Percentiles rank a stretch among this genome's conserved stretches.
Conservation (phyloP, 139 green algal species). For the Parachlorella kessleri region DNA sequence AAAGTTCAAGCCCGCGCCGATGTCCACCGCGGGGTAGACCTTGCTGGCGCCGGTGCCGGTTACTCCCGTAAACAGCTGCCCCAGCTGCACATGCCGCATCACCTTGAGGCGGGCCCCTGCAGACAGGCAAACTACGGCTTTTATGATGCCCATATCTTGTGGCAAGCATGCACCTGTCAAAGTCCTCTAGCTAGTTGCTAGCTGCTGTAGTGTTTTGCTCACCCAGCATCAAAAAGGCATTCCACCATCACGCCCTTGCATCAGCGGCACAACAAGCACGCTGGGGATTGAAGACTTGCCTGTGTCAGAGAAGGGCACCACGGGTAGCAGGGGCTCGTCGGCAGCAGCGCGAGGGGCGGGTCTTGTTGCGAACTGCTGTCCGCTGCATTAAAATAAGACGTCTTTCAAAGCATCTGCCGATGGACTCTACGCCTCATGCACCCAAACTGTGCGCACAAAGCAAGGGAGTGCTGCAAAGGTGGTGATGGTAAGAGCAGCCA, state of each 20-base stretch:
- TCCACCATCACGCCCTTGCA: too few species aligned
- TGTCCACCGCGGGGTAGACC: slow-evolving; percentile 11
- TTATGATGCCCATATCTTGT: neutral
- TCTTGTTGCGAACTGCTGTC: neutral
- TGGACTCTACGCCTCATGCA: neutral
- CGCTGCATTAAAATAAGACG: neutral
- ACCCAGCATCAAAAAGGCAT: too few species aligned
- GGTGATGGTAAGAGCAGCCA: too few species aligned
- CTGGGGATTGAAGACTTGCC: neutral
- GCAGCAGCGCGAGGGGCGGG: neutral
- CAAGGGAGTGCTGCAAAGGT: neutral
- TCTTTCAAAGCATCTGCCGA: neutral
- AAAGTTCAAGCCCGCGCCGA: slow-evolving; percentile 29
- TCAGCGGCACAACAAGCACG: neutral
- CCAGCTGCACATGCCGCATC: slow-evolving; percentile 38
- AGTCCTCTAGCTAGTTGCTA: neutral
- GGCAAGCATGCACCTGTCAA: neutral
- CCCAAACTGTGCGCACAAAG: neutral
- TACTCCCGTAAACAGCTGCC: neutral
- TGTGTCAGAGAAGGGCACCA: neutral
- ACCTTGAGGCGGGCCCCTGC: slow-evolving; percentile 34
- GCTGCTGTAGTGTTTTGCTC: neutral
- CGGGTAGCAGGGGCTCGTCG: neutral
- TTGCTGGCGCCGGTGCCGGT: neutral
- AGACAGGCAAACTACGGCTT: neutral